Conservation (phyloP, 2,329 filamentous ascomycete genomes). For the Corynespora cassiicola region DNA sequence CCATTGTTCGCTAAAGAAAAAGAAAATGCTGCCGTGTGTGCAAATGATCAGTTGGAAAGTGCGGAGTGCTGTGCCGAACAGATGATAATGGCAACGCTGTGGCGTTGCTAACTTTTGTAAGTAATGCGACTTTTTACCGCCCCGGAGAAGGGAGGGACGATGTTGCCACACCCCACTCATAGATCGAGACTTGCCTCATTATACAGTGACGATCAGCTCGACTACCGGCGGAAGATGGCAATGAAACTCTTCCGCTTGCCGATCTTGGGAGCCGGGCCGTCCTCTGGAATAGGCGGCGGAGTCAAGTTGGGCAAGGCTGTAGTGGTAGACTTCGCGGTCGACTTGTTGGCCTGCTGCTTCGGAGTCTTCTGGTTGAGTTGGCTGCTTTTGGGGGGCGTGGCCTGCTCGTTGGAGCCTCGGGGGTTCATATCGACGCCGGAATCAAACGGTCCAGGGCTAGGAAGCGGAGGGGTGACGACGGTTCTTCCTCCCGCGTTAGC, state of each 20-base stretch:
- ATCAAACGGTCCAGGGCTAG: conserved; percentile 43
- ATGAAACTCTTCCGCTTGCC: conserved; percentile 57
- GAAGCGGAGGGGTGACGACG: conserved; percentile 36
- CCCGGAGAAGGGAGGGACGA: not conserved
- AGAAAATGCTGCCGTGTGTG: too few relatives aligned
- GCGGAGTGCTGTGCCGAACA: not conserved
- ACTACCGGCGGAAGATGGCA: conserved; percentile 48
- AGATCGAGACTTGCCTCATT: too few relatives aligned
- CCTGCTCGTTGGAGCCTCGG: conserved; percentile 22
- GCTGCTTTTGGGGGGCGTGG: conserved; percentile 20
- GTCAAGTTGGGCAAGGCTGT: conserved; percentile 9
- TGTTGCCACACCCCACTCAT: too few relatives aligned
- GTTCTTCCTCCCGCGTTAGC: conserved; percentile 31
- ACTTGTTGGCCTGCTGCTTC: conserved; percentile 26
- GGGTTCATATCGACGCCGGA: conserved; percentile 42
- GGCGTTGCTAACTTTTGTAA: not conserved
- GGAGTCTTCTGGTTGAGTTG: conserved; percentile 30
- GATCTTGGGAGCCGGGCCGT: conserved; percentile 41
- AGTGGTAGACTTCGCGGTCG: conserved; percentile 23
- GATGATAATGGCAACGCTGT: not conserved
- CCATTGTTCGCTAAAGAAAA: too few relatives aligned
- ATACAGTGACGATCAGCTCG: not conserved
- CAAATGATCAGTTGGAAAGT: not conserved
- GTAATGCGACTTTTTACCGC: not conserved
- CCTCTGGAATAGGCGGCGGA: conserved; percentile 40